Base-by-base conservation (phyloP, 1,284 basidiomycete genomes). In the Ceratobasidium theobromae region DNA sequence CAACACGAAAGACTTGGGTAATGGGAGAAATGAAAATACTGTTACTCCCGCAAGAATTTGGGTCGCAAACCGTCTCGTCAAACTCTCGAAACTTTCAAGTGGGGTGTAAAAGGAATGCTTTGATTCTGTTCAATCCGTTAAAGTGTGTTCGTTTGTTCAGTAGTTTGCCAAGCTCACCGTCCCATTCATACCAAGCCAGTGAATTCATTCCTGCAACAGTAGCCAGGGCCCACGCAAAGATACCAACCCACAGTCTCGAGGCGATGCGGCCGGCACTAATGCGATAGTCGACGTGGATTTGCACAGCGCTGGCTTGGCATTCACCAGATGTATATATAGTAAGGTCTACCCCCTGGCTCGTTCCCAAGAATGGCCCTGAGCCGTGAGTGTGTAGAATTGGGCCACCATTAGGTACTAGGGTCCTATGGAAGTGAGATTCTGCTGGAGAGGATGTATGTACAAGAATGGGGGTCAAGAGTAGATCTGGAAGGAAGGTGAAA, bases 341-440 rank as follows among this genome's bases (percentile, higher is more conserved):
- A 53, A 91, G 46, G 78, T 27, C 70, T 70, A 72, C 69, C 73
- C 16, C 40, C 43, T 28, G 3, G 70, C 23, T 71, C 69, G 71
- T 68, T 21, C 68, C 67, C 21, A 87, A 74, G 70, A 87, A 93
- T 0, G 93, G 91, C 0, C 85, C 88, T 1, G 79, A 77, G 1
- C 80, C 74, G 74, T 95, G 93, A 0, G 86, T 83, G 72, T 95
- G 93, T 1, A 94, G 76, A 18, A 86, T 76, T 0, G 78, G 77
- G 21, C n/a, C 25, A 14, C 8, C 33, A 23, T 0, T 33, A 16
- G 16, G 30, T 76, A 78, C 21, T 74, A 21, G 14, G 23, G 69
- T 27, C 69, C 71, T 12, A 74, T 86, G 86, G 73, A 88, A 91
- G 69, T 92, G 88, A 0, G 82, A 81, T 77, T 95, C 93, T 28